A percentile compares a stretch with the other conserved stretches of the same genome.
phyloP scores from a whole-genome alignment of 164 flowering plant genomes.

The Buxus sempervirens region DNA sequence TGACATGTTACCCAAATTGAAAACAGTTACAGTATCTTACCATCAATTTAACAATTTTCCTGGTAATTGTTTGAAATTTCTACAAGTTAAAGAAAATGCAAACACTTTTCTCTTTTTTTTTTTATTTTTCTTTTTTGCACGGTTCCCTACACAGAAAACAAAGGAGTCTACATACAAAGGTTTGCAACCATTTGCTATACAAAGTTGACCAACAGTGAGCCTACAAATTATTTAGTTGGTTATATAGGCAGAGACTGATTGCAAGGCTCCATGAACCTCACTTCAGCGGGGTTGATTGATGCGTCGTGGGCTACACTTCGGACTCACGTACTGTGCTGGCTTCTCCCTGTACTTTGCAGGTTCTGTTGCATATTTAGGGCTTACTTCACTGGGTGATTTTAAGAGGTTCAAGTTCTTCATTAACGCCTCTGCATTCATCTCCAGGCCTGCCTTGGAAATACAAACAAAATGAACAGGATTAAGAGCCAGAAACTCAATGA shows the following conservation, averaged over 20 bases:
- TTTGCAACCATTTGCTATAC: not conserved
- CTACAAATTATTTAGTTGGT: not conserved
- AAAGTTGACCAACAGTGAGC: not conserved
- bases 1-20: no score
- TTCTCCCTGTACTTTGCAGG: conserved; percentile 46
- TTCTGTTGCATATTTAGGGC: conserved; percentile 18
- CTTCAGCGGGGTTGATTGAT: conserved; percentile 52
- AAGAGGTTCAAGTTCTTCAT: conserved; percentile 27
- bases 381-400: conserved; percentile 24
- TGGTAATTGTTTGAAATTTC: no score
- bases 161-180: not conserved
- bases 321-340: conserved; percentile 36
- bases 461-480: not conserved
- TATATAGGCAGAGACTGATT: not conserved
- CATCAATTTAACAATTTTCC: no score
- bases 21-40: no score
- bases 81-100: no score
- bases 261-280: not conserved
- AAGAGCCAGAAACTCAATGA: not conserved
- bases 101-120: no score
- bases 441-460: conserved; percentile 18
- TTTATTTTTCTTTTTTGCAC: no score
- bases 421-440: conserved; percentile 25
- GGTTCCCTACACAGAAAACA: no score
- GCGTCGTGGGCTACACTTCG: conserved; percentile 40